Conservation (phyloP, 257 asterid genomes). For the Nicotiana attenuata region DNA sequence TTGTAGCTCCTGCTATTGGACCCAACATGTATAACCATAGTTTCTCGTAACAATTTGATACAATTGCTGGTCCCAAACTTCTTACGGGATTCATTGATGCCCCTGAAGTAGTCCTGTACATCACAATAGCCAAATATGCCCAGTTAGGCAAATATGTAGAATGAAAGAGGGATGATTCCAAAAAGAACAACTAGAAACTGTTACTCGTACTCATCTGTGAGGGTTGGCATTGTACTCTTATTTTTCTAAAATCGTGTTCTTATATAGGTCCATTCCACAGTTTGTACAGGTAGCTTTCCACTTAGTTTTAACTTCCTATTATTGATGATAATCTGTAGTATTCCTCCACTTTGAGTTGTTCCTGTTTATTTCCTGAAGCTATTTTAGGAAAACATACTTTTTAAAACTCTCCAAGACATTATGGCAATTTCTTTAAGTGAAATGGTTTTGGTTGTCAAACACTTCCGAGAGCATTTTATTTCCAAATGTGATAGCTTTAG, state of each 20-base stretch:
- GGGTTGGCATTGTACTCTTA: background rate
- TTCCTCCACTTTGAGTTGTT: background rate
- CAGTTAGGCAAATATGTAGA: background rate
- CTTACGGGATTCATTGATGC: constrained; percentile 37
- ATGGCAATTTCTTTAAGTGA: background rate
- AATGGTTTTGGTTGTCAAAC: background rate
- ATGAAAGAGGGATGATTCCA: background rate
- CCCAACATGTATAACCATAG: constrained; percentile 29
- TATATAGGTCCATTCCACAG: background rate
- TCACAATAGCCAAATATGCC: background rate
- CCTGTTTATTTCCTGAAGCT: background rate
- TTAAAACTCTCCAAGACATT: background rate
- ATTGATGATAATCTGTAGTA: background rate
- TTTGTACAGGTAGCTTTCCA: background rate
- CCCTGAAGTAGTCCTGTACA: constrained; percentile 28
- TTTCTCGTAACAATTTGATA: constrained; percentile 16
- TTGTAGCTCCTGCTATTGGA: constrained; percentile 30
- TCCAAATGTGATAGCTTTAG: background rate
- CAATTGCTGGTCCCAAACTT: constrained; percentile 36
- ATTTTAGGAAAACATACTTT: background rate
- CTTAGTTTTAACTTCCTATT: background rate
- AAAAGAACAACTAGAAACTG: background rate
- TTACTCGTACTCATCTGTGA: background rate
- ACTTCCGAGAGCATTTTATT: background rate
- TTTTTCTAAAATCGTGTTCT: background rate